Evolutionary conservation across 2,329 filamentous ascomycete genomes (phyloP).

Genomic region (Xylariaceae sp.): DNA sequence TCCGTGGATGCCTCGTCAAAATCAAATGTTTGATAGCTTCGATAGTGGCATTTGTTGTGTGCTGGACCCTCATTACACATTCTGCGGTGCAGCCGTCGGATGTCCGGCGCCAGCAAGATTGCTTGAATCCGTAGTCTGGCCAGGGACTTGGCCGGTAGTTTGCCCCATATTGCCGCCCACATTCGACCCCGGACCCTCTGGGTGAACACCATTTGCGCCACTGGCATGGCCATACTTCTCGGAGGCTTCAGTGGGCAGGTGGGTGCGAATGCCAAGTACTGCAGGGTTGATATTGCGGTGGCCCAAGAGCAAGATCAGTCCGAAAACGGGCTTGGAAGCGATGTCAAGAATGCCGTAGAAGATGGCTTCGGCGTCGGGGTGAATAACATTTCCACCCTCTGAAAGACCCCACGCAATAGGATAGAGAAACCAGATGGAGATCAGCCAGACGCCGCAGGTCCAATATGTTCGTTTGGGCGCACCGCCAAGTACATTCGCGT

Average conservation of each 20-base stretch:
- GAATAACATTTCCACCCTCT: conserved; percentile 63
- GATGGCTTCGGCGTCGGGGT: conserved; percentile 62
- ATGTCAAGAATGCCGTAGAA: conserved; percentile 68
- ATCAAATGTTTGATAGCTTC: too few species aligned
- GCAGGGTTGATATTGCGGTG: conserved; percentile 59
- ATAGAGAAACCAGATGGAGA: conserved; percentile 61
- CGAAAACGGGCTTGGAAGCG: conserved; percentile 61
- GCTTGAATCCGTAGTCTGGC: too few species aligned
- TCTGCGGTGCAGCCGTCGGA: conserved; percentile 5
- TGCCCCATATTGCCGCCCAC: conserved; percentile 11
- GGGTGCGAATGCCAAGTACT: conserved; percentile 48
- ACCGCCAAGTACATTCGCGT: conserved; percentile 51
- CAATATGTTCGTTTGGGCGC: conserved; percentile 52
- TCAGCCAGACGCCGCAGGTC: conserved; percentile 54
- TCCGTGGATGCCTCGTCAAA: too few species aligned
- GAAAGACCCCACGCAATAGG: conserved; percentile 60
- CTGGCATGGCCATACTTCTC: conserved; percentile 20
- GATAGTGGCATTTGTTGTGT: too few species aligned
- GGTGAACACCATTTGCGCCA: conserved; percentile 7
- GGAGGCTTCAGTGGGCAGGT: conserved; percentile 22
- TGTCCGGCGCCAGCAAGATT: conserved; percentile 11
- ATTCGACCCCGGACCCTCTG: conserved; percentile 19
- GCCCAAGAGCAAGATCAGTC: conserved; percentile 56
- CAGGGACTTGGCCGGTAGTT: too few species aligned
- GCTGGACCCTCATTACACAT: too few species aligned